Evolutionary conservation across 768 basidiomycete genomes (phyloP).

Genomic region (Lactarius quietus): DNA sequence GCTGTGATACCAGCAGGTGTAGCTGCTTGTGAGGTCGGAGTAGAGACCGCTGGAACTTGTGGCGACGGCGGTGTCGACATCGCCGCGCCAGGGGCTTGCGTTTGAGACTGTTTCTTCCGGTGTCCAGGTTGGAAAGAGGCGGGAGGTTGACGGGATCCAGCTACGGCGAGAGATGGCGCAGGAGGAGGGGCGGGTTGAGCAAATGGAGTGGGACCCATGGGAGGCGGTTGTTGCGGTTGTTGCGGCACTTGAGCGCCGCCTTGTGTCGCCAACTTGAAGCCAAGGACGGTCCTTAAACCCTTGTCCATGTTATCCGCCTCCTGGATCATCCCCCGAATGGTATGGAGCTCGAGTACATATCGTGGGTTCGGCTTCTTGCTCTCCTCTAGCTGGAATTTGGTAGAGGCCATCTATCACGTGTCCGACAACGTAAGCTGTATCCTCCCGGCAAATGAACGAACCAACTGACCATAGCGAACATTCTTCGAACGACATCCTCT

Average conservation of each 20-base stretch:
- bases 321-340: constrained; percentile 24
- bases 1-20: constrained; percentile 23
- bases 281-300: constrained; percentile 11
- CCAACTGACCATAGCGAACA: constrained; percentile 16
- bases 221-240: constrained; percentile 10
- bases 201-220: background rate
- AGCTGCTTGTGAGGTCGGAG: constrained; percentile 21
- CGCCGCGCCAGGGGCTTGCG: background rate
- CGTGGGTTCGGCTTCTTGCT: constrained; percentile 17
- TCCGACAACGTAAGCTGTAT: background rate
- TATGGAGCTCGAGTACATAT: constrained; percentile 24
- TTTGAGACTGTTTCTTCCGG: too few species aligned
- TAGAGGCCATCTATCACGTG: constrained; percentile 12
- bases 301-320: constrained; percentile 24
- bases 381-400: constrained; percentile 20
- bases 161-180: background rate
- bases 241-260: constrained; percentile 4
- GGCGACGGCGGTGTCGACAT: constrained; percentile 23
- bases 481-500: constrained; percentile 5
- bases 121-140: background rate
- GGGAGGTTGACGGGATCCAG: constrained; percentile 7
- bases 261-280: background rate
- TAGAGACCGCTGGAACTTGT: constrained; percentile 8
- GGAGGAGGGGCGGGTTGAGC: background rate
- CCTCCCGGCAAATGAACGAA: background rate